phyloP scores from a whole-genome alignment of 257 asterid genomes.

The Orobanche coerulescens region DNA sequence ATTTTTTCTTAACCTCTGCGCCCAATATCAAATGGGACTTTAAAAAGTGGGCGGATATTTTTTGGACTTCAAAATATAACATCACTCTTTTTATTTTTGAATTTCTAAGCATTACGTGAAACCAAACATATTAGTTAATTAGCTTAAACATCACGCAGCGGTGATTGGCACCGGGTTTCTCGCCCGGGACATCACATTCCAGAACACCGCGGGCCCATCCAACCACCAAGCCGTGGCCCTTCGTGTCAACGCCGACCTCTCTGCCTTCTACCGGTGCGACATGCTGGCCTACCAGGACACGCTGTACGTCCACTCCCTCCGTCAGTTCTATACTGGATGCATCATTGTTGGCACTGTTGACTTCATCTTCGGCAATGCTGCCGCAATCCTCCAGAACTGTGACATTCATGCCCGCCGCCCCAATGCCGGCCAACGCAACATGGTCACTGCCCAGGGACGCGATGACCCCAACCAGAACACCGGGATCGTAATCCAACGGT shows the following conservation, averaged over 20 bases:
- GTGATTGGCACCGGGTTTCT: conserved; percentile 41
- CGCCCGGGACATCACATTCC: conserved; percentile 53
- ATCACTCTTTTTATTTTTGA: too few species aligned
- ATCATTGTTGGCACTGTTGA: conserved; percentile 48
- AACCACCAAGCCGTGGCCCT: conserved; percentile 52
- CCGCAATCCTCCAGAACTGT: conserved; percentile 41
- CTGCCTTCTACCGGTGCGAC: conserved; percentile 51
- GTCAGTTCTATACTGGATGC: conserved; percentile 50
- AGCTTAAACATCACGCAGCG: conserved; percentile 28
- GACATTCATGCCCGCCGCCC: conserved; percentile 58
- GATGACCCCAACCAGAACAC: conserved; percentile 52
- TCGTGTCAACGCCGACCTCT: conserved; percentile 45
- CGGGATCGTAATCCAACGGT: conserved; percentile 42
- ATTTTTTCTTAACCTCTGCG: too few species aligned
- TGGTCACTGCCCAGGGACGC: conserved; percentile 63
- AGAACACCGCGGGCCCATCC: conserved; percentile 52
- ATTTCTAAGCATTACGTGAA: too few species aligned
- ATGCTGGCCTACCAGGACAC: conserved; percentile 56
- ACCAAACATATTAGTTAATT: too few species aligned
- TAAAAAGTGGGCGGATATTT: too few species aligned
- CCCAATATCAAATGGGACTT: too few species aligned
- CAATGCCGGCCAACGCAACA: conserved; percentile 41
- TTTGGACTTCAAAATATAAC: too few species aligned
- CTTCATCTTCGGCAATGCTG: conserved; percentile 57
- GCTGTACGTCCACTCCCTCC: conserved; percentile 54